phyloP scores from a whole-genome alignment of 805 yeast genomes.

The Groenewaldozyma salmanticensis region DNA sequence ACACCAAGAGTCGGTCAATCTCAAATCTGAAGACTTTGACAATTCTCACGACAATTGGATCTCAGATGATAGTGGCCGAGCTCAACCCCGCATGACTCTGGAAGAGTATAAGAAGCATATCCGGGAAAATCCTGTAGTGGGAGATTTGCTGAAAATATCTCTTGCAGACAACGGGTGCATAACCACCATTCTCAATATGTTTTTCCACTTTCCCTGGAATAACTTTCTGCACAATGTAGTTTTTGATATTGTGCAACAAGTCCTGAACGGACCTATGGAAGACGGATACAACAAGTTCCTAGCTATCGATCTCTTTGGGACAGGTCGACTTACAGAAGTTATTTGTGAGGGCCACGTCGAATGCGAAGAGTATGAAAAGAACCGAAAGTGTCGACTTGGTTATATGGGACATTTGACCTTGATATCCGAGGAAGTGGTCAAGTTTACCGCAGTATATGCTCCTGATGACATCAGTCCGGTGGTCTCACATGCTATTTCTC shows the following conservation, averaged over 20 bases:
- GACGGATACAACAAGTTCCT: conserved; percentile 75
- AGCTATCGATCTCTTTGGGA: conserved; percentile 61
- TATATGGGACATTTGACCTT: conserved; percentile 95
- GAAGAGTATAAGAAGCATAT: conserved; percentile 32
- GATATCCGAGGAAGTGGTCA: conserved; percentile 92
- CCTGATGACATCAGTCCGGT: conserved; percentile 49
- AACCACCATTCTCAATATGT: conserved; percentile 57
- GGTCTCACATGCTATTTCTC: conserved; percentile 38
- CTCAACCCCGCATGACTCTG: not conserved
- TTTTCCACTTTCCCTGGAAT: conserved; percentile 89
- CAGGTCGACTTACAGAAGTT: conserved; percentile 46
- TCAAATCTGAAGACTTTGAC: not conserved
- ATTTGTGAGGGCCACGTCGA: conserved; percentile 53
- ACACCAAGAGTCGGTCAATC: conserved; percentile 9
- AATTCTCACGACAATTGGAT: not conserved
- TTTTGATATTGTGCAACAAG: conserved; percentile 91
- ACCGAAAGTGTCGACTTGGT: conserved; percentile 63
- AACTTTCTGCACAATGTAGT: conserved; percentile 95
- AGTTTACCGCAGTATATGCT: conserved; percentile 55
- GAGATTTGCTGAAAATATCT: conserved; percentile 79
- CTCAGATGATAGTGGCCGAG: not conserved
- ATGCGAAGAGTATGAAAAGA: conserved; percentile 51
- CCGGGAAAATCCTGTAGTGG: conserved; percentile 60
- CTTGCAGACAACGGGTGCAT: conserved; percentile 66
- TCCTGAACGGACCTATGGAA: conserved; percentile 79